phyloP scores from a whole-genome alignment of 768 basidiomycete genomes.

The Albatrellus ellisii region DNA sequence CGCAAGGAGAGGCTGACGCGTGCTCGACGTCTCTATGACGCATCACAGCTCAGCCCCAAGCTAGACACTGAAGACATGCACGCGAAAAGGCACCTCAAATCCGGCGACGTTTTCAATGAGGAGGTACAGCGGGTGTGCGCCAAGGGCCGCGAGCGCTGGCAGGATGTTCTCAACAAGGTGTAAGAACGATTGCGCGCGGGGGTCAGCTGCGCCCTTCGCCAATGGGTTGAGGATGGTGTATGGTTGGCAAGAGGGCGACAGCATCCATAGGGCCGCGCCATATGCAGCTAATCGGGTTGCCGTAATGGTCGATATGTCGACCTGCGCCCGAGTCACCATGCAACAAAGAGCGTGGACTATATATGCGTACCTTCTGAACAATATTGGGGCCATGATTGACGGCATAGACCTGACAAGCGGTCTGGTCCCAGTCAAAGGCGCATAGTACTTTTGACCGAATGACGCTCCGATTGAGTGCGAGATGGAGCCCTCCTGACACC shows the following conservation, averaged over 20 bases:
- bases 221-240: constrained; percentile 69
- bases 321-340: constrained; percentile 20
- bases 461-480: constrained; percentile 42
- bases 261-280: constrained; percentile 55
- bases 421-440: constrained; percentile 80
- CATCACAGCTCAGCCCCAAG: constrained; percentile 4
- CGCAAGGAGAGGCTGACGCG: constrained; percentile 40
- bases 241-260: constrained; percentile 77
- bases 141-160: constrained; percentile 34
- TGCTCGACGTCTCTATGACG: constrained; percentile 42
- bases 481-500: constrained; percentile 52
- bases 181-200: constrained; percentile 64
- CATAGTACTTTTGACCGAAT: constrained; percentile 35
- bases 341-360: not conserved
- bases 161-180: constrained; percentile 53
- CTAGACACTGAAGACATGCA: not conserved
- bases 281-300: constrained; percentile 31
- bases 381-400: constrained; percentile 39
- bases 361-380: constrained; percentile 34
- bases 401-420: constrained; percentile 55
- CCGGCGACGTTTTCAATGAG: constrained; percentile 77
- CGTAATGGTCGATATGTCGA: constrained; percentile 47
- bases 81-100: constrained; percentile 45
- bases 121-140: constrained; percentile 41
- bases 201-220: constrained; percentile 58